Evolutionary conservation across 352 stramenopile species (phyloP).

Genomic region (Pythium vanterpoolii): DNA sequence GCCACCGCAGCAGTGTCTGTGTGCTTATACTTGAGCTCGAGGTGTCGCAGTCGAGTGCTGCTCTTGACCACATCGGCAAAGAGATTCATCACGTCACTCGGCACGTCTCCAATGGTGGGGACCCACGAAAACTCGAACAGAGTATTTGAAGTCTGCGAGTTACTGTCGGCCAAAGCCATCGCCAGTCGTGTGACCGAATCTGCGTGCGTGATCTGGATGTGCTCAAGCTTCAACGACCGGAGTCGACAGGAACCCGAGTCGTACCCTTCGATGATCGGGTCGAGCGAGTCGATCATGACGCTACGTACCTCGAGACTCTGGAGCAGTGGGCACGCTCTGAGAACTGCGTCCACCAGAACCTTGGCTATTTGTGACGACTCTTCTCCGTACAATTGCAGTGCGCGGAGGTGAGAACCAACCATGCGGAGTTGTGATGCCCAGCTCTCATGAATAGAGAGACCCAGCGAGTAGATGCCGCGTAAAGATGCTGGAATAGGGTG

Average conservation of each 20-base stretch:
- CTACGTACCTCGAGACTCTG: background rate
- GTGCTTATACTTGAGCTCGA: background rate
- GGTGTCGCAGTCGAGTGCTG: background rate
- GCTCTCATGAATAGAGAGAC: background rate
- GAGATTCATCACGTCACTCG: background rate
- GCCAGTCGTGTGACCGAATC: background rate
- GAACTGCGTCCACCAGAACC: background rate
- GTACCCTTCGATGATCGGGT: background rate
- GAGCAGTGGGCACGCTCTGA: background rate
- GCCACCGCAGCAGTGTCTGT: background rate
- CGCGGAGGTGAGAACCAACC: background rate
- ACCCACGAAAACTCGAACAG: background rate
- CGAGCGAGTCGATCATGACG: background rate
- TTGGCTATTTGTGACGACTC: too few species aligned
- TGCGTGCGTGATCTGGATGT: background rate
- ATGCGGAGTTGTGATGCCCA: background rate
- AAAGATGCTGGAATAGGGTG: background rate
- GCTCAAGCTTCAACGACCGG: background rate
- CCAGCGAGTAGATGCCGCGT: background rate
- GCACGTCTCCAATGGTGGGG: background rate
- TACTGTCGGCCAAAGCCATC: background rate
- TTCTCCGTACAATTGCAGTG: background rate
- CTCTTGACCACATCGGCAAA: background rate
- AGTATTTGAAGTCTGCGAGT: background rate
- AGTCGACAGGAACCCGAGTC: background rate